Percentiles rank a stretch among this genome's conserved stretches.
phyloP scores from a whole-genome alignment of 805 yeast genomes.

The Saturnispora ahearnii region DNA sequence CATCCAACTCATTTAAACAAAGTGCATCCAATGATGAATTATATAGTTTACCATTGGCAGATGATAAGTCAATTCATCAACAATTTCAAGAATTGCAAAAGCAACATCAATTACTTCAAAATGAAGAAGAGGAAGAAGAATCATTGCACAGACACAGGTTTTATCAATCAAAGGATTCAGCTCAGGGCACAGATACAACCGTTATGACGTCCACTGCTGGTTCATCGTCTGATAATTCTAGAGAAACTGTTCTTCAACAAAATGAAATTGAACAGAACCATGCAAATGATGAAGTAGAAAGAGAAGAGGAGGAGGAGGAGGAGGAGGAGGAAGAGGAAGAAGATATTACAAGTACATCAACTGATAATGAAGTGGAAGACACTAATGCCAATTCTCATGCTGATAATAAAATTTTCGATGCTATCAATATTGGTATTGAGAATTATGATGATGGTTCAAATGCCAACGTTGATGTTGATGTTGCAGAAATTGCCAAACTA shows the following conservation, averaged over 20 bases:
- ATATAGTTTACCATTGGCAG: constrained; percentile 1
- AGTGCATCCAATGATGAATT: not conserved
- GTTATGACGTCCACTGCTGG: constrained; percentile 12
- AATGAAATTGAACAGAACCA: not conserved
- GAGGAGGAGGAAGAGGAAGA: not conserved
- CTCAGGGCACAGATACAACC: constrained; percentile 8
- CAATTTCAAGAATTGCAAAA: constrained; percentile 7
- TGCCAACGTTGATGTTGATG: constrained; percentile 9
- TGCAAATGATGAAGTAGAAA: not conserved
- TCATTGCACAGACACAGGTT: not conserved
- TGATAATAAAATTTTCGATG: constrained; percentile 1
- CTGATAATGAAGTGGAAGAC: not conserved
- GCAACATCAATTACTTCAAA: constrained; percentile 8
- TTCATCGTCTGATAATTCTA: not conserved
- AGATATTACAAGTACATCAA: not conserved
- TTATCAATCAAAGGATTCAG: not conserved
- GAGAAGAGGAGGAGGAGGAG: too few relatives aligned
- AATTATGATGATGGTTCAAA: not conserved
- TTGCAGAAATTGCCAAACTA: constrained; percentile 14
- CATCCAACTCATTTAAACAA: constrained; percentile 12
- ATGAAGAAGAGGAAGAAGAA: constrained; percentile 5
- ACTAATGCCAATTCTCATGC: not conserved
- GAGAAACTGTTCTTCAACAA: not conserved
- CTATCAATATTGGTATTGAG: constrained; percentile 1
- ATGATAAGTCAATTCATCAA: constrained; percentile 7